Evolutionary conservation across 2,329 filamentous ascomycete species (phyloP).

Genomic region (Blastomyces gilchristii): DNA sequence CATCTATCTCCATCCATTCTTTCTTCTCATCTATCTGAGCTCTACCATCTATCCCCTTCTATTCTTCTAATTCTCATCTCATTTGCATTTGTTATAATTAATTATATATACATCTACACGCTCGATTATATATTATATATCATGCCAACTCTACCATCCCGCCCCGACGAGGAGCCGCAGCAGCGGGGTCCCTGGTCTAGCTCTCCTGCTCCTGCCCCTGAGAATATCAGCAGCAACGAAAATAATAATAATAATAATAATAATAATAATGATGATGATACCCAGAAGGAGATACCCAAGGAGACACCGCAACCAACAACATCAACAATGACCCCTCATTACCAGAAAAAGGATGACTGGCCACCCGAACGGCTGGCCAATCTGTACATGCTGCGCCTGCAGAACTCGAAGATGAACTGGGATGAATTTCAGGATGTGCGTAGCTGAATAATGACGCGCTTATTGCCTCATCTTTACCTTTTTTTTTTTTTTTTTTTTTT

Average conservation of each 20-base stretch:
- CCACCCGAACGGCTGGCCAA: not conserved
- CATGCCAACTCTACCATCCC: not conserved
- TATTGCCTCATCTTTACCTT: not conserved
- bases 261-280: no score
- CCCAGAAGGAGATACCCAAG: no score
- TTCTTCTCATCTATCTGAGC: no score
- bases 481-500: no score
- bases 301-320: not conserved
- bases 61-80: no score
- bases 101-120: no score
- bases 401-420: slow-evolving; percentile 1
- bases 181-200: not conserved
- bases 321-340: not conserved
- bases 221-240: not conserved
- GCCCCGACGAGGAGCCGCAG: not conserved
- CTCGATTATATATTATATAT: no score
- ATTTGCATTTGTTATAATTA: no score
- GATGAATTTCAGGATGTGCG: slow-evolving; percentile 6
- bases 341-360: slow-evolving; percentile 2
- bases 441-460: not conserved
- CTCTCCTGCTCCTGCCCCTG: not conserved
- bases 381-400: not conserved
- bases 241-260: no score
- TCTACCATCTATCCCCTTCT: no score
- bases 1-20: no score